Evolutionary conservation across 2,329 filamentous ascomycete genomes (phyloP), one percentile per base, ranked within the genome.

Genomic region (Tolypocladium amazonense): DNA sequence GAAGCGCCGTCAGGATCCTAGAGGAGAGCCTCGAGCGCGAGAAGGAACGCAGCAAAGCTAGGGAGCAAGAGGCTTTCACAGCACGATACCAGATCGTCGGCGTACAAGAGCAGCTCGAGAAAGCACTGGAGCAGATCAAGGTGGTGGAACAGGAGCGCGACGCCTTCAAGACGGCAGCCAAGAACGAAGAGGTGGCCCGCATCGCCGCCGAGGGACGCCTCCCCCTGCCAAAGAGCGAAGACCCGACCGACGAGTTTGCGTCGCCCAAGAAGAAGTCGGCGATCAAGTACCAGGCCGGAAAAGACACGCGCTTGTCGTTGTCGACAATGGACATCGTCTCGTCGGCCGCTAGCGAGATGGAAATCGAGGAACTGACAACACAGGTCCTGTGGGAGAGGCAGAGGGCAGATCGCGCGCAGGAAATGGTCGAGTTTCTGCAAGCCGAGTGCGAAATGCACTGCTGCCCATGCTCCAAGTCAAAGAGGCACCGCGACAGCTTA

Each of bases 401-500:
- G 68, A 79, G 87, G 59, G 86, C 88, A 12, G 81, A 88, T 62
- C 82, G 87, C 9, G 87, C 88, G 0, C 79, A 88, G 63, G 88
- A 91, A 62, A 83, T 88, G 68, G 79, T 91, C 56, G 87, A 92
- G 38, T 92, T 90, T 71, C 77, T 92, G 69, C 84, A 89, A 68
- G 81, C 88, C 59, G 89, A 93, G 70, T 91, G 88, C 70, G 80
- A 84, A 56, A 81, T 92, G 64, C 80, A 81, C 55, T 85, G 82
- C 72, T 90, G 88, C 74, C 76, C 81, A 1, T 88, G 86, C 68
- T 81, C 76, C 61, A 81, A 76, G 60, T 64, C 68, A 0, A 62
- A 35, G 9, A 66, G 66, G 59, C 56, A 57, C 30, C 61, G 62
- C 55, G 59, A 59, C 35, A 64, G 61, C 55, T 38, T 47, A 45